These are phyloP conservation scores for Cercospora zeina DNA, from an alignment of 2,329 filamentous ascomycete genomes.

Conservation along the genomic window DNA sequence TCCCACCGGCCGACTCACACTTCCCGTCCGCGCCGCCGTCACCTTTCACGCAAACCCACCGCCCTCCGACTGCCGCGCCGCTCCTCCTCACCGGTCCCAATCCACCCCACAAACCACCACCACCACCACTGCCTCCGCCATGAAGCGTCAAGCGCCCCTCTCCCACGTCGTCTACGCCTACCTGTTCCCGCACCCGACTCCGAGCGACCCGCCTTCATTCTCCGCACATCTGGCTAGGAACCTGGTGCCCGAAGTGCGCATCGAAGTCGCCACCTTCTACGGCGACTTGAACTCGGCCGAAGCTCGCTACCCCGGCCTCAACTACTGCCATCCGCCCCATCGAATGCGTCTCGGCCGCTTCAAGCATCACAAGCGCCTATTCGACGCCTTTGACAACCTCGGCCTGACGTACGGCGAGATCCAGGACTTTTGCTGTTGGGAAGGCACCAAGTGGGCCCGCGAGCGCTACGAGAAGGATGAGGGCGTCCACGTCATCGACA, in stretches of 20 bases:
- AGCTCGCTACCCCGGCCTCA: slow-evolving; percentile 77
- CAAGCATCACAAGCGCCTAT: slow-evolving; percentile 73
- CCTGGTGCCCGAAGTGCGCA: slow-evolving; percentile 74
- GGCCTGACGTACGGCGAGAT: slow-evolving; percentile 70
- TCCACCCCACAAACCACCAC: not conserved
- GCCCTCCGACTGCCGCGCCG: not conserved
- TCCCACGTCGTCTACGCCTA: slow-evolving; percentile 72
- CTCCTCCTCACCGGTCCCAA: not conserved
- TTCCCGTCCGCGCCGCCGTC: too few relatives aligned
- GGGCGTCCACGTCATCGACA: slow-evolving; percentile 68
- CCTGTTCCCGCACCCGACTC: slow-evolving; percentile 69
- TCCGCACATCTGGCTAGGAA: slow-evolving; percentile 67
- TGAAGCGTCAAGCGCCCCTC: slow-evolving; percentile 69
- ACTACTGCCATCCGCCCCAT: slow-evolving; percentile 72
- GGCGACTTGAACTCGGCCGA: slow-evolving; percentile 76
- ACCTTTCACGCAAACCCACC: not conserved
- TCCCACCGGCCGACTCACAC: too few relatives aligned
- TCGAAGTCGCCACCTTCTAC: slow-evolving; percentile 76
- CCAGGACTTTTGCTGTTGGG: slow-evolving; percentile 72
- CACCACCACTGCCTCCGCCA: slow-evolving; percentile 39
- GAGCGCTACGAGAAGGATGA: slow-evolving; percentile 77
- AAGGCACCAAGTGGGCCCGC: slow-evolving; percentile 80
- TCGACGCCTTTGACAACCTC: slow-evolving; percentile 71
- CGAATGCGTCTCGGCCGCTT: slow-evolving; percentile 75
- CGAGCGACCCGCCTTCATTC: slow-evolving; percentile 70